phyloP scores from a whole-genome alignment of 116 monocot species.

The Iris pallida region DNA sequence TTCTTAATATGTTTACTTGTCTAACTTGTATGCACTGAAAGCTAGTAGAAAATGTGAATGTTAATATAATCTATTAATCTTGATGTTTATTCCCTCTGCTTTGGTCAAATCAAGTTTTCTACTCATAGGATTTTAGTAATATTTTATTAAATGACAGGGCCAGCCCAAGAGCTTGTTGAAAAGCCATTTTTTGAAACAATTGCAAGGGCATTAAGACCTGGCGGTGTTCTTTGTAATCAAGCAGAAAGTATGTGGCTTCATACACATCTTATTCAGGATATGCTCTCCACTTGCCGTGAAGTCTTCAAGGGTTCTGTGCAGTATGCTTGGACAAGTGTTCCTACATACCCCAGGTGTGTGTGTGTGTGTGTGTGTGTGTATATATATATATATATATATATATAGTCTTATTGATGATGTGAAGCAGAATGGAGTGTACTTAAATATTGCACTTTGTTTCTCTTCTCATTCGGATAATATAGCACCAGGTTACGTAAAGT shows the following conservation, averaged over 20 bases:
- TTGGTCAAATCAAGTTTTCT: background rate
- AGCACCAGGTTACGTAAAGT: conserved; percentile 10
- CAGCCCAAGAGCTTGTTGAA: conserved; percentile 89
- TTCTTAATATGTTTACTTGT: too few relatives aligned
- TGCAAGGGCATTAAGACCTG: conserved; percentile 70
- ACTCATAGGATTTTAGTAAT: background rate
- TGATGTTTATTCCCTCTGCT: background rate
- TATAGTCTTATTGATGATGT: background rate
- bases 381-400: conserved; percentile 2
- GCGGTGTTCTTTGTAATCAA: conserved; percentile 91
- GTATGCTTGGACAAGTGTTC: conserved; percentile 98
- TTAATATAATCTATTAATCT: background rate
- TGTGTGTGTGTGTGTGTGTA: background rate
- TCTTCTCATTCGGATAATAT: conserved; percentile 12
- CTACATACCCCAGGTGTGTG: conserved; percentile 90
- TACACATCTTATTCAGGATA: conserved; percentile 95
- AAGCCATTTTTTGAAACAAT: conserved; percentile 90
- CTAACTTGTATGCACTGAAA: too few relatives aligned
- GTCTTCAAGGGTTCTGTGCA: conserved; percentile 82
- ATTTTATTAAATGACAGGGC: conserved; percentile 43
- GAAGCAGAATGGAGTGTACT: background rate
- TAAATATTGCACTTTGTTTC: background rate
- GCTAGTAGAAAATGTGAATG: background rate
- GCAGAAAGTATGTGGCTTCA: conserved; percentile 99
- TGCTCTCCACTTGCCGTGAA: conserved; percentile 70